Base-by-base conservation (phyloP, 768 basidiomycete species). In the Phanerochaete carnosa region DNA sequence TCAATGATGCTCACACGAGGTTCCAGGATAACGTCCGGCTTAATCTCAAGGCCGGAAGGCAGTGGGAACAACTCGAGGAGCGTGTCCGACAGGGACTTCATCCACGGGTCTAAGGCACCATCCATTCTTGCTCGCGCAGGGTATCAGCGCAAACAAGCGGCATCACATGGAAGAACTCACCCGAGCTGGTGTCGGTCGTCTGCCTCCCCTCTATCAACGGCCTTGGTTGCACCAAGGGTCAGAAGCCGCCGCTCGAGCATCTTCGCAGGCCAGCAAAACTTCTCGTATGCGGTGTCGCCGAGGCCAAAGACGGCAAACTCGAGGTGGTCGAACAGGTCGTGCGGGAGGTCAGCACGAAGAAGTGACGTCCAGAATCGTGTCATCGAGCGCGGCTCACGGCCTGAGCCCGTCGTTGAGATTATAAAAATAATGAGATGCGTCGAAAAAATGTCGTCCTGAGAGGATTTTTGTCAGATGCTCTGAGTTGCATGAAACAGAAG, bases 181-280 rank as follows among this genome's bases (percentile, higher is more conserved):
- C 93, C 89, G 19, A 88, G 77, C 19, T 73, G 81, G 76, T 95
- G 87, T 70, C 94, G 93, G 51, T 94, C 92, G 68, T 96, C 92
- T 0, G 87, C 94, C 69, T 95, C 93, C 1, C 90, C 93, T 54
- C 88, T 76, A 49, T 77, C 69, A 64, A 82, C 83, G 37, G 94
- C 76, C 62, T 90, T 87, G 0, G 65, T 75, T 0, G 86, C 94
- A 8, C 94, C 92, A 1, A 97, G 79, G 45, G 74, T 79, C 22
- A 74, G 64, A 43, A 95, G 70, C 25, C 94, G 76, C 45, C 92
- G 77, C 8, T 83, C 78, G 1, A 95, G 73, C 62, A 89, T 88
- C 73, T 94, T 95, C 3, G 89, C 90, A 0, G 94, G 89, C 94
- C 94, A 97, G 70, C 92, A 94, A 62, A 94, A 96, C 63, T 88